Conservation (phyloP, 306 rosid species). For the Glycine latifolia region DNA sequence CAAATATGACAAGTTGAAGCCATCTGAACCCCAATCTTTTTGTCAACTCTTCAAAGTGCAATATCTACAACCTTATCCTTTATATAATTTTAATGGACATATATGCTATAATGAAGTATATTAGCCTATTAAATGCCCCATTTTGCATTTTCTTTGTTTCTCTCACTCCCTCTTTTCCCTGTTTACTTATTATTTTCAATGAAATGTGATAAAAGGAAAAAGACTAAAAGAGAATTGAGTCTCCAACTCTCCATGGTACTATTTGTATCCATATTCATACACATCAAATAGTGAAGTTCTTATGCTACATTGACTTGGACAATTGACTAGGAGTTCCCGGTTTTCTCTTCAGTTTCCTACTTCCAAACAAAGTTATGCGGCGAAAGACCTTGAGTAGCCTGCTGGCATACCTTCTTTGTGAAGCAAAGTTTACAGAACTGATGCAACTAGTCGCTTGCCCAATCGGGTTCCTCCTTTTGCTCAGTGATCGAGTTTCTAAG, state of each 20-base stretch:
- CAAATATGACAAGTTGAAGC: not conserved
- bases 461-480: constrained; percentile 63
- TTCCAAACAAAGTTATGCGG: constrained; percentile 71
- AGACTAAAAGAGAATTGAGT: not conserved
- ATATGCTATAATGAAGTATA: not conserved
- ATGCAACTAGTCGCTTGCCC: constrained; percentile 78
- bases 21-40: not conserved
- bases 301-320: constrained; percentile 57
- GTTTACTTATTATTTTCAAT: not conserved
- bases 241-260: constrained; percentile 24
- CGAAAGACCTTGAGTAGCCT: constrained; percentile 64
- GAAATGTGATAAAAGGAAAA: constrained; percentile 6
- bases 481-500: constrained; percentile 60
- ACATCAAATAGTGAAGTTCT: constrained; percentile 14
- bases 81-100: constrained; percentile 5
- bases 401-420: constrained; percentile 72
- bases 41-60: not conserved
- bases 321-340: constrained; percentile 48
- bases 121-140: not conserved
- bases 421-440: constrained; percentile 70
- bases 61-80: not conserved
- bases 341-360: constrained; percentile 64
- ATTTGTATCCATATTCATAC: constrained; percentile 39
- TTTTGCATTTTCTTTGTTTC: constrained; percentile 6
- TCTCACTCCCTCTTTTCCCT: not conserved